Percentiles rank a stretch among this genome's conserved stretches.
These are phyloP conservation scores for Aspergillus saccharolyticus DNA, from an alignment of 495 filamentous ascomycete species.

Conservation along the genomic window DNA sequence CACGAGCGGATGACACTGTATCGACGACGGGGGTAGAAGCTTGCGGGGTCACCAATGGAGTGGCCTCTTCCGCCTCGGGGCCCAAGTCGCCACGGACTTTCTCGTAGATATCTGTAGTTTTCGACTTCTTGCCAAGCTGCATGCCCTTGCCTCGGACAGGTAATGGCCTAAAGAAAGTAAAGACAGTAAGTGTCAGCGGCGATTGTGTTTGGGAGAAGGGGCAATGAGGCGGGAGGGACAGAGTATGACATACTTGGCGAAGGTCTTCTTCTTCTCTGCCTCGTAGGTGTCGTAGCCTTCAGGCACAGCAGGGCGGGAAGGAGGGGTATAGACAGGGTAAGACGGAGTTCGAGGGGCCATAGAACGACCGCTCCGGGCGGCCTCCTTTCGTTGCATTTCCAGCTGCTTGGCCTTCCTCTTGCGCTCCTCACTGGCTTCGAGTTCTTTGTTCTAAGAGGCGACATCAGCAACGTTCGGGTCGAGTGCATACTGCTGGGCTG, in stretches of 20 bases:
- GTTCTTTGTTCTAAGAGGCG: slow-evolving; percentile 79
- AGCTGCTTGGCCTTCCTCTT: slow-evolving; percentile 97
- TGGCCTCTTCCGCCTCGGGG: slow-evolving; percentile 68
- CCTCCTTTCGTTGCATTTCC: slow-evolving; percentile 96
- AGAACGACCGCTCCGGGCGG: slow-evolving; percentile 54
- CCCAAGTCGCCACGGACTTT: slow-evolving; percentile 86
- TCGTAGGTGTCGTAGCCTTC: slow-evolving; percentile 91
- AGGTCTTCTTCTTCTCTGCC: slow-evolving; percentile 91
- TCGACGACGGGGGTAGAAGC: slow-evolving; percentile 46
- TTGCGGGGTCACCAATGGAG: slow-evolving; percentile 67
- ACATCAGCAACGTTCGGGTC: slow-evolving; percentile 1
- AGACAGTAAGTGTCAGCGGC: slow-evolving; percentile 12
- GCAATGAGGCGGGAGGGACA: background rate
- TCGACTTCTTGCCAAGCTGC: slow-evolving; percentile 97
- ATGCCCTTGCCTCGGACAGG: slow-evolving; percentile 90
- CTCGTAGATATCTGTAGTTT: slow-evolving; percentile 94
- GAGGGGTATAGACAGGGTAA: slow-evolving; percentile 87
- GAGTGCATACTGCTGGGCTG: slow-evolving; percentile 9
- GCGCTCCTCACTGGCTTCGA: slow-evolving; percentile 95
- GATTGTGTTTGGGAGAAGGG: background rate
- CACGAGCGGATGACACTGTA: slow-evolving; percentile 52
- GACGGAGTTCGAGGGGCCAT: slow-evolving; percentile 64
- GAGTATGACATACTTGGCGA: slow-evolving; percentile 52
- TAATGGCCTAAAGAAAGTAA: slow-evolving; percentile 46
- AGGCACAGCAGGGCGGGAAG: slow-evolving; percentile 61